These are phyloP conservation scores for Pseudogymnoascus pannorum DNA, from an alignment of 2,329 filamentous ascomycete genomes.

Conservation along the genomic window DNA sequence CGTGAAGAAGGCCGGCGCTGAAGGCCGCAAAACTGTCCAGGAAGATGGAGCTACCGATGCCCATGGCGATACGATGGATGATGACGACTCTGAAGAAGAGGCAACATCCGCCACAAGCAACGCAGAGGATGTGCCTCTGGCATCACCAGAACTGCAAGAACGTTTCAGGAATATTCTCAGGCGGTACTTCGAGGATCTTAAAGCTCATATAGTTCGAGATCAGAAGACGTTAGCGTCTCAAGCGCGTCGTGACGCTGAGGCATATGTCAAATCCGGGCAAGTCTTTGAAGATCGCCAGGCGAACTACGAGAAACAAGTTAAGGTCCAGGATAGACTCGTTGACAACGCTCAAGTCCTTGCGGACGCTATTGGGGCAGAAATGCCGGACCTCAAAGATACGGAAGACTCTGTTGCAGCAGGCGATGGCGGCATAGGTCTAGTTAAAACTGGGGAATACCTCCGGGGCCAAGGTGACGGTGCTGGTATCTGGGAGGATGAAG, in stretches of 20 bases:
- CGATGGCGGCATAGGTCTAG: slow-evolving; percentile 78
- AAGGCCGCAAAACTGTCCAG: slow-evolving; percentile 76
- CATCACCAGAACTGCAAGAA: slow-evolving; percentile 68
- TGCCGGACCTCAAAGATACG: slow-evolving; percentile 86
- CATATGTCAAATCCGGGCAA: slow-evolving; percentile 96
- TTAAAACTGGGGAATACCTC: slow-evolving; percentile 90
- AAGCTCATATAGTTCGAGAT: slow-evolving; percentile 78
- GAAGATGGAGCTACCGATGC: slow-evolving; percentile 65
- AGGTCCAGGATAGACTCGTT: slow-evolving; percentile 83
- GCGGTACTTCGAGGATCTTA: slow-evolving; percentile 90
- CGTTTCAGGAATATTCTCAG: slow-evolving; percentile 79
- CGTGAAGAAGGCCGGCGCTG: slow-evolving; percentile 60
- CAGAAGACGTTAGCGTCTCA: slow-evolving; percentile 84
- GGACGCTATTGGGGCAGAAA: slow-evolving; percentile 79
- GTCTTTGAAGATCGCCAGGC: slow-evolving; percentile 96
- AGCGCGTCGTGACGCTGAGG: slow-evolving; percentile 90
- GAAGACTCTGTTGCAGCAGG: slow-evolving; percentile 59
- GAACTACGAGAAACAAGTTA: slow-evolving; percentile 90
- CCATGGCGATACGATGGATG: slow-evolving; percentile 35
- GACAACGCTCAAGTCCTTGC: slow-evolving; percentile 86
- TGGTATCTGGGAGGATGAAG: slow-evolving; percentile 98
- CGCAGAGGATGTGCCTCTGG: slow-evolving; percentile 64
- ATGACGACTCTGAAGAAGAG: slow-evolving; percentile 43
- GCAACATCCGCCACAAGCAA: slow-evolving; percentile 37
- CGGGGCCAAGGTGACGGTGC: slow-evolving; percentile 83